Evolutionary conservation across 805 yeast genomes (phyloP), one percentile per base, ranked within the genome.

Genomic region (Hanseniaspora singularis): DNA sequence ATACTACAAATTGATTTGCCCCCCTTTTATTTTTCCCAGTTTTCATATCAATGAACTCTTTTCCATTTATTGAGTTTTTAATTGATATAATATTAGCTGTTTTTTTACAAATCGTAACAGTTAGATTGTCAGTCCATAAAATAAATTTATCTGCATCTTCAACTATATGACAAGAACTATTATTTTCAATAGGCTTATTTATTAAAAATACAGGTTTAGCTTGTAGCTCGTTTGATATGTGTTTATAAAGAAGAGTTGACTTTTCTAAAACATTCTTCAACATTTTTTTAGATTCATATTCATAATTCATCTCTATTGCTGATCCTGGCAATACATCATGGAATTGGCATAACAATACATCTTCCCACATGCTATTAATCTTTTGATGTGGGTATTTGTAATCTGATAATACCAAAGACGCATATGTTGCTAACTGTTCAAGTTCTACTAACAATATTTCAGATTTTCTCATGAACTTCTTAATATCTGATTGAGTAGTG

Each of bases 271-370:
- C 81, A 14, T 69, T 64, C 5, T 66, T 68, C 55, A 88, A 71
- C 74, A 84, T 78, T 27, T 89, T 88, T 58, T 78, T 74, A 9
- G 89, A 96, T 55, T 82, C 92, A 55, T 86, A 87, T 40, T 74
- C 77, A 59, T 92, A 89, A 12, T 92, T 96, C 77, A 85, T 76
- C 52, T 86, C 95, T 56, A 89, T 89, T 64, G 95, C 85, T 5
- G 94, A 81, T 2, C 98, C 98, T 2, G 98, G 98, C 44, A 92
- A 70, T n/a, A 89, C 96, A 66, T 89, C 98, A 62, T 89, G 98
- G 67, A 89, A 89, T 61, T 89, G 97, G 59, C 95, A 87, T 48
- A 92, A 67, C 51, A 87, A 76, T 18, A 89, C 76, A 61, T 84
- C 78, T 60, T 86, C 89, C 98, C 98, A 89, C 51, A 89, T 62